phyloP scores from a whole-genome alignment of 2,329 filamentous ascomycete genomes.

The Emergomyces orientalis region DNA sequence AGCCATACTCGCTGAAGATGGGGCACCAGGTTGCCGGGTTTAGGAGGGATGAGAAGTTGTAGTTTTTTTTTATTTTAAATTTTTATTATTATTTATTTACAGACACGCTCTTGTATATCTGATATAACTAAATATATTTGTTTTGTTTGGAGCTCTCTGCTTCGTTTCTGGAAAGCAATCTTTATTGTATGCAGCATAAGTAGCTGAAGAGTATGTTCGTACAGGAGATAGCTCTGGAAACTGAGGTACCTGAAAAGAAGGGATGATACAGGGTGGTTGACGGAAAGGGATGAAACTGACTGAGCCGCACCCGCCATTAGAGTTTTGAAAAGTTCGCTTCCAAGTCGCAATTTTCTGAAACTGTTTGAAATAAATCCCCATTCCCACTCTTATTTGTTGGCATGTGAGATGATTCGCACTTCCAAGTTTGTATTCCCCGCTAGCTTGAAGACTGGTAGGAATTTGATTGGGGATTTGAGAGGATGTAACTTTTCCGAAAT shows the following conservation, averaged over 20 bases:
- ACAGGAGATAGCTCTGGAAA: too few relatives aligned
- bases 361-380: neutral
- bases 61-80: neutral
- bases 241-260: neutral
- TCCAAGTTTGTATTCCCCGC: too few relatives aligned
- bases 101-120: too few relatives aligned
- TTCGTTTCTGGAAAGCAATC: too few relatives aligned
- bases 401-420: too few relatives aligned
- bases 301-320: neutral
- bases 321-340: neutral
- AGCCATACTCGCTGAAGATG: constrained; percentile 9
- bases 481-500: too few relatives aligned
- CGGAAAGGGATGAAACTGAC: neutral
- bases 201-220: neutral
- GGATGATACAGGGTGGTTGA: neutral
- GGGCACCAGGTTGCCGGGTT: constrained; percentile 13
- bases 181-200: too few relatives aligned
- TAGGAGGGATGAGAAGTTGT: constrained; percentile 13
- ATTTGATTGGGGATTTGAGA: too few relatives aligned
- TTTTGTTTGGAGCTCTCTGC: too few relatives aligned
- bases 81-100: neutral
- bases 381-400: too few relatives aligned
- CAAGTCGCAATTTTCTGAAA: neutral
- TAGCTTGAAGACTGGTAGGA: too few relatives aligned
- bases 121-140: too few relatives aligned